Conservation (phyloP, 2,329 filamentous ascomycete species). For the Trichoderma sp. region DNA sequence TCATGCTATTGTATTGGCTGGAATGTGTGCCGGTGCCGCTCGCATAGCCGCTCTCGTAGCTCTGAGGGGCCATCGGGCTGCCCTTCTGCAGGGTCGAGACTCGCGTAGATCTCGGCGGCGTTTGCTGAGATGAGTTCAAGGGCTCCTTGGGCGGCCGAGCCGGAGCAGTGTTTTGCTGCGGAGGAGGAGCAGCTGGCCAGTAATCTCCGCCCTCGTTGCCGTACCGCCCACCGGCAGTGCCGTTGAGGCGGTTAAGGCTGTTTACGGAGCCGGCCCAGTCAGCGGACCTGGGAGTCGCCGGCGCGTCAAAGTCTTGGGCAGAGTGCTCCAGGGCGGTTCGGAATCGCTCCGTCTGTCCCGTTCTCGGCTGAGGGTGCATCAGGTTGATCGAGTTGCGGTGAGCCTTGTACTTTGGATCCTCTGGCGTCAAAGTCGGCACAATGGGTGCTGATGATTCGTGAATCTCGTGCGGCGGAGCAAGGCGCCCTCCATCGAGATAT, state of each 20-base stretch:
- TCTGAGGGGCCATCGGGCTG: conserved; percentile 55
- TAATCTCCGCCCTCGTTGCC: conserved; percentile 44
- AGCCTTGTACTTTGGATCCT: conserved; percentile 77
- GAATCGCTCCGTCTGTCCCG: conserved; percentile 70
- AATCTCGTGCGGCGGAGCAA: conserved; percentile 30
- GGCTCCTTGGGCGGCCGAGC: conserved; percentile 63
- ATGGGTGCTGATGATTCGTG: conserved; percentile 33
- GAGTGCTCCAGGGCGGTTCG: conserved; percentile 70
- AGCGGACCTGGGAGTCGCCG: conserved; percentile 57
- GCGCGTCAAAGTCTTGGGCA: conserved; percentile 63
- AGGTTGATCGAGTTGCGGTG: conserved; percentile 78
- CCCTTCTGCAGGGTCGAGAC: conserved; percentile 52
- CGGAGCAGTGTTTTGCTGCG: conserved; percentile 41
- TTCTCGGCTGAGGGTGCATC: conserved; percentile 74
- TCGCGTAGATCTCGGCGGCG: conserved; percentile 46
- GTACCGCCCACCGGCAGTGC: conserved; percentile 46
- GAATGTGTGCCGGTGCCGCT: conserved; percentile 45
- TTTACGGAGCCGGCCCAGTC: conserved; percentile 62
- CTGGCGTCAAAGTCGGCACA: conserved; percentile 52
- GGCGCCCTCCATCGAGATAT: conserved; percentile 52
- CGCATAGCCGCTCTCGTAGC: conserved; percentile 53
- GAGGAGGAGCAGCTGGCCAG: conserved; percentile 43
- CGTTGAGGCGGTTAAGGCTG: conserved; percentile 53
- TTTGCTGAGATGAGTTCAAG: conserved; percentile 42
- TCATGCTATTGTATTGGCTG: conserved; percentile 54